Evolutionary conservation across 169 alveolate genomes (phyloP).

Genomic region (Eimeria necatrix): DNA sequence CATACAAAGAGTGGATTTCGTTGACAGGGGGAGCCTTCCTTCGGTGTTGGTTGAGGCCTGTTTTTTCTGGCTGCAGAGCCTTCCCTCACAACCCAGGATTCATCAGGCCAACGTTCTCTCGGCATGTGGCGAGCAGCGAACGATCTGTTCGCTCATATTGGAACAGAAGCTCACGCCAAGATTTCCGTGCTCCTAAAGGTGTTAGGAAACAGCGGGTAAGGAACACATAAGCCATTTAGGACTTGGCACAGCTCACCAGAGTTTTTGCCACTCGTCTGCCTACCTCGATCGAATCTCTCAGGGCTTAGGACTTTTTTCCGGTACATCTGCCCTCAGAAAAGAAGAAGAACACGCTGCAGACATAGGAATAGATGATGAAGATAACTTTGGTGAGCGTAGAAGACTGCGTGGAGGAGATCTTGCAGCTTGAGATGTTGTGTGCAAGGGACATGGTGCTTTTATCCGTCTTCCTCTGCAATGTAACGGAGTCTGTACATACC

Average conservation of each 20-base stretch:
- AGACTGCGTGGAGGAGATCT: background rate
- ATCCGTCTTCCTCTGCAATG: background rate
- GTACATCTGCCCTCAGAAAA: background rate
- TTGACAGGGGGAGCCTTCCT: background rate
- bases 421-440: background rate
- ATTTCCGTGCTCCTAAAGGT: background rate
- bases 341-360: constrained; percentile 19
- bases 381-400: constrained; percentile 6
- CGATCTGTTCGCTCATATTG: background rate
- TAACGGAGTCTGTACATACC: background rate
- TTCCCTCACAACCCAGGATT: constrained; percentile 3
- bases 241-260: too few relatives aligned
- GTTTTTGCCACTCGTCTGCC: background rate
- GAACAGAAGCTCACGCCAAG: constrained; percentile 21
- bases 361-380: background rate
- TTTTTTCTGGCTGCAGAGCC: background rate
- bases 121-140: constrained; percentile 18
- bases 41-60: background rate
- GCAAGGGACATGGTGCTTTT: background rate
- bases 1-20: background rate
- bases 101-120: background rate
- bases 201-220: constrained; percentile 9
- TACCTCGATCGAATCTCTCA: background rate
- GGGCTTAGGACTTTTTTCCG: background rate
- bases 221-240: too few relatives aligned